phyloP scores from a whole-genome alignment of 768 basidiomycete species.

The Russula compacta region DNA sequence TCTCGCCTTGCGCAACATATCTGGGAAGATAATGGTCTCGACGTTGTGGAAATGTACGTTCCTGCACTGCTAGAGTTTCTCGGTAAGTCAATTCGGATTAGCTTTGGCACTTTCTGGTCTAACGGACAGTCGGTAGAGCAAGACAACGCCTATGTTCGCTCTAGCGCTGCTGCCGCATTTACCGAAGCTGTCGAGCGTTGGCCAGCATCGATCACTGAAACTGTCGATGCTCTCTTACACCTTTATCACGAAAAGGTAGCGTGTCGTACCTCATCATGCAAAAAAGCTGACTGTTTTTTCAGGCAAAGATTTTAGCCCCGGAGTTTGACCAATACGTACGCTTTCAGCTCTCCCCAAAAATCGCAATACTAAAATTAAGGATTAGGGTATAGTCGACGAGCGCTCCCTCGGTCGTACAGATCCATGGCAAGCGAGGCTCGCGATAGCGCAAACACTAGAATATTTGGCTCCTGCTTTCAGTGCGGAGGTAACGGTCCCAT shows the following conservation, averaged over 20 bases:
- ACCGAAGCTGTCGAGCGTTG: conserved; percentile 68
- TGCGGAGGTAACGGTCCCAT: conserved; percentile 46
- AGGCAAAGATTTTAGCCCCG: conserved; percentile 82
- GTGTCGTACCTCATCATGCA: background rate
- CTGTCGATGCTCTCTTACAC: conserved; percentile 47
- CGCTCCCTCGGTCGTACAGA: conserved; percentile 79
- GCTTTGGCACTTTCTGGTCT: background rate
- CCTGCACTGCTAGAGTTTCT: conserved; percentile 53
- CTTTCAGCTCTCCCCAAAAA: background rate
- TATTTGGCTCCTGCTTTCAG: conserved; percentile 59
- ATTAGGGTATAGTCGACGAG: conserved; percentile 86
- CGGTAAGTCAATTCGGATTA: conserved; percentile 37
- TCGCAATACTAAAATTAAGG: conserved; percentile 2
- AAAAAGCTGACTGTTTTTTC: background rate
- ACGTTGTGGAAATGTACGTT: conserved; percentile 65
- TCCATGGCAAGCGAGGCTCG: conserved; percentile 79
- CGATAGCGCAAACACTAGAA: conserved; percentile 60
- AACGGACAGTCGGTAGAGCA: conserved; percentile 43
- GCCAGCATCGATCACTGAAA: conserved; percentile 44
- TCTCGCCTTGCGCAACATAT: conserved; percentile 66
- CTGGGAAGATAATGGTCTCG: conserved; percentile 96
- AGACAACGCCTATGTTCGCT: conserved; percentile 70
- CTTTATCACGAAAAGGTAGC: conserved; percentile 78
- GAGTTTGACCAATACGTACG: conserved; percentile 90
- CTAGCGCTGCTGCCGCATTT: conserved; percentile 60